Percentiles rank a stretch among this genome's conserved stretches.
These are phyloP conservation scores for Lumnitzera racemosa DNA, from an alignment of 345 rosid species.

Conservation along the genomic window DNA sequence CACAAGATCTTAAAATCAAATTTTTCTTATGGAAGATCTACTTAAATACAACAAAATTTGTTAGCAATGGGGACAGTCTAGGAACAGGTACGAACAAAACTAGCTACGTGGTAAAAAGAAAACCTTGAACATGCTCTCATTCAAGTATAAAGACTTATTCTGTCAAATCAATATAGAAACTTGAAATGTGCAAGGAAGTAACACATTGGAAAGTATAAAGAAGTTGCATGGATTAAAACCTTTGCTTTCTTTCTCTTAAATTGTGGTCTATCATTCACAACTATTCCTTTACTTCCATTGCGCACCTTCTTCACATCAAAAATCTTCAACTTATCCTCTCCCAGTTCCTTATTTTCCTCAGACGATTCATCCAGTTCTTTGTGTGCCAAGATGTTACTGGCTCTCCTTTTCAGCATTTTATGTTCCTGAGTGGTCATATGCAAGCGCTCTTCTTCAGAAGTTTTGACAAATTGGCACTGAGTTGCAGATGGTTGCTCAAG, in stretches of 20 bases:
- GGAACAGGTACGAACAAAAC: too few relatives aligned
- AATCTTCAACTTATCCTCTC: constrained; percentile 16
- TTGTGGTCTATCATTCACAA: constrained; percentile 55
- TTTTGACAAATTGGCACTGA: constrained; percentile 54
- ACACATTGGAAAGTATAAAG: neutral
- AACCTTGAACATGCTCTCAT: too few relatives aligned
- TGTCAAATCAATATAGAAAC: neutral
- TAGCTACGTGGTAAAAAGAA: too few relatives aligned
- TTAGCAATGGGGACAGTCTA: too few relatives aligned
- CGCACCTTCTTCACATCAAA: constrained; percentile 14
- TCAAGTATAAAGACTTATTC: too few relatives aligned
- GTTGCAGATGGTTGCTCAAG: constrained; percentile 73
- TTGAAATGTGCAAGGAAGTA: neutral
- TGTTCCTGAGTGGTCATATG: constrained; percentile 44
- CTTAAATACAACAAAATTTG: too few relatives aligned
- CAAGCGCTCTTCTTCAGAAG: constrained; percentile 50
- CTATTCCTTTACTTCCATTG: constrained; percentile 22
- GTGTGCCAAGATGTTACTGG: constrained; percentile 24
- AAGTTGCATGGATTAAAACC: constrained; percentile 24
- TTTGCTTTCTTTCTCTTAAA: constrained; percentile 80
- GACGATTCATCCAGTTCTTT: constrained; percentile 14
- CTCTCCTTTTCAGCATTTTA: constrained; percentile 33
- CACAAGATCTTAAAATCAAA: too few relatives aligned
- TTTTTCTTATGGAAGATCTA: too few relatives aligned
- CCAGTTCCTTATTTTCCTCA: constrained; percentile 30